Evolutionary conservation across 164 flowering plant genomes (phyloP).

Genomic region (Chimonanthus salicifolius): DNA sequence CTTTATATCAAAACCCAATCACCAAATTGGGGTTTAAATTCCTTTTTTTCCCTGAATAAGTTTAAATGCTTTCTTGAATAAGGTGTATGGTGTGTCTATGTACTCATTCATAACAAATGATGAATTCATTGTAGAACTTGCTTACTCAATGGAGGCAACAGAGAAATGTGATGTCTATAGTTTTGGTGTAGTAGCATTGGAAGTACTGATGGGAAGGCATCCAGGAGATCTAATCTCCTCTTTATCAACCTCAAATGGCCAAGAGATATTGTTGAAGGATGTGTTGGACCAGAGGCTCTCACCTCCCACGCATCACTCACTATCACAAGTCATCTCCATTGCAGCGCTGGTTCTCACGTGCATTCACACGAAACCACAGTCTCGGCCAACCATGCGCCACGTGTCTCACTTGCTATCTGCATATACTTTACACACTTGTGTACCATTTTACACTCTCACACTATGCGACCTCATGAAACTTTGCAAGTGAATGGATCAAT

Average conservation of each 20-base stretch:
- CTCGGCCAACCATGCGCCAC: constrained; percentile 54
- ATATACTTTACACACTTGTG: constrained; percentile 11
- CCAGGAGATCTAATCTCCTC: constrained; percentile 49
- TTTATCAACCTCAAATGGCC: constrained; percentile 6
- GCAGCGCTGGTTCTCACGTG: constrained; percentile 46
- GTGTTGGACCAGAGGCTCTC: constrained; percentile 48
- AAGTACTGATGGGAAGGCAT: constrained; percentile 55
- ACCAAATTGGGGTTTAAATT: too few species aligned
- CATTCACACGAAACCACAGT: constrained; percentile 32
- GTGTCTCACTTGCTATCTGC: constrained; percentile 42
- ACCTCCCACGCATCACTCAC: constrained; percentile 39
- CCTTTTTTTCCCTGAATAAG: too few species aligned
- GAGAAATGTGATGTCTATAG: too few species aligned
- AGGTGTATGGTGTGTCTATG: too few species aligned
- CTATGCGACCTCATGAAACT: background rate
- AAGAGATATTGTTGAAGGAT: constrained; percentile 19
- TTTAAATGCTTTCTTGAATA: too few species aligned
- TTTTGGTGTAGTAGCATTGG: too few species aligned
- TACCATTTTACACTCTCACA: constrained; percentile 19
- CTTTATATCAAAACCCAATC: too few species aligned
- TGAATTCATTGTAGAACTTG: too few species aligned
- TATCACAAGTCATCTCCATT: constrained; percentile 39
- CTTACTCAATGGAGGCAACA: too few species aligned
- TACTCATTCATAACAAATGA: too few species aligned
- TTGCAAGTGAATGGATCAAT: too few species aligned